Conservation (phyloP, 2,329 filamentous ascomycete species). For the Plectosphaerella sp. region DNA sequence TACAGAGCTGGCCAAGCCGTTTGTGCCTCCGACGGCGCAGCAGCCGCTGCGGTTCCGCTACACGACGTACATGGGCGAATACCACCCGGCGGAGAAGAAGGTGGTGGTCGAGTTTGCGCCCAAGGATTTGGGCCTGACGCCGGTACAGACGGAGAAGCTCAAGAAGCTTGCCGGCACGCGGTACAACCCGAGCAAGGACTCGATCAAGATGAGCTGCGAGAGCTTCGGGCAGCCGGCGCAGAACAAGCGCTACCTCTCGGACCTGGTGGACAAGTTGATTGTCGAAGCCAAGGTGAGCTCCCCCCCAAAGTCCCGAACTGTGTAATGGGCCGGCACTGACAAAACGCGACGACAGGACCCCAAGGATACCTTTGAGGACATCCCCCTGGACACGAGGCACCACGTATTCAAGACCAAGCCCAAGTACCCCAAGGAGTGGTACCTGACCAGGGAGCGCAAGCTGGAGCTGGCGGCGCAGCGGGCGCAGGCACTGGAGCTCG, state of each 20-base stretch:
- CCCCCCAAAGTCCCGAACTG: background rate
- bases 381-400: constrained; percentile 87
- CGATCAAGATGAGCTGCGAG: constrained; percentile 88
- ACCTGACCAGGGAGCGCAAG: constrained; percentile 66
- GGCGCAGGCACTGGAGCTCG: constrained; percentile 43
- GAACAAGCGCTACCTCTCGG: constrained; percentile 92
- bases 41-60: constrained; percentile 89
- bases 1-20: constrained; percentile 77
- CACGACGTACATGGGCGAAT: constrained; percentile 93
- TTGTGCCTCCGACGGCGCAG: constrained; percentile 61
- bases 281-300: constrained; percentile 61
- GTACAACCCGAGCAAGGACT: constrained; percentile 79
- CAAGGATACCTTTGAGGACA: constrained; percentile 77
- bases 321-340: background rate
- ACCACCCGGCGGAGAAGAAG: constrained; percentile 87
- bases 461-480: constrained; percentile 61
- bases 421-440: constrained; percentile 80
- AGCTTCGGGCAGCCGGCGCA: constrained; percentile 84
- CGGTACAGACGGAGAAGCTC: constrained; percentile 70
- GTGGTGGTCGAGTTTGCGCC: constrained; percentile 89
- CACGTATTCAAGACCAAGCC: constrained; percentile 64
- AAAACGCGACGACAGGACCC: constrained; percentile 47
- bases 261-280: constrained; percentile 70
- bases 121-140: constrained; percentile 64
- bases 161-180: constrained; percentile 81